Percentiles rank a stretch among this genome's conserved stretches.
Evolutionary conservation across 768 basidiomycete species (phyloP).

Genomic region (Suillus cothurnatus): DNA sequence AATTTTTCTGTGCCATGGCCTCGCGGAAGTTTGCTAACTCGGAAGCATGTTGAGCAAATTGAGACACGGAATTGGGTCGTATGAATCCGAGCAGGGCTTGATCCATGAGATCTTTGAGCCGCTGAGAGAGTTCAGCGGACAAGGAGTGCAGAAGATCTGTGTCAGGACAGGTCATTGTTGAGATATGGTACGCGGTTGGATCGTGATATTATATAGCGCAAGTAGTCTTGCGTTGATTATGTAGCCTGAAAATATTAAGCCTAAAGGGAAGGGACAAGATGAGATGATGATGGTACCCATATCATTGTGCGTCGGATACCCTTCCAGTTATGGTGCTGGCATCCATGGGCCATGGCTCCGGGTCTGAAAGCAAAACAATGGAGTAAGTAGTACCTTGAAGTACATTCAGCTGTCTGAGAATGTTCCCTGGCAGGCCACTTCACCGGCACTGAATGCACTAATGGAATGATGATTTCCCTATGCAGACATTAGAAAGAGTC

Average conservation of each 20-base stretch:
- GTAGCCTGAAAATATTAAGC: not conserved
- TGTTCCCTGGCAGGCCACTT: not conserved
- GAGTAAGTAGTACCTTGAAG: too few relatives aligned
- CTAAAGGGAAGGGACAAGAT: not conserved
- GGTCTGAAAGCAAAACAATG: too few relatives aligned
- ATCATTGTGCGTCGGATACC: not conserved
- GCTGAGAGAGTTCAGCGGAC: slow-evolving; percentile 3
- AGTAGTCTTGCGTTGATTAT: not conserved
- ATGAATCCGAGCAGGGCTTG: slow-evolving; percentile 1
- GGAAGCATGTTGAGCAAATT: not conserved
- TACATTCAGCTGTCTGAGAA: not conserved
- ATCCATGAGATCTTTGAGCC: not conserved
- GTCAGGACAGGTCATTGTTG: not conserved
- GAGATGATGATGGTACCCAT: not conserved
- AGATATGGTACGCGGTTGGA: not conserved
- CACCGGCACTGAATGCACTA: too few relatives aligned
- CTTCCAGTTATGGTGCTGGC: not conserved
- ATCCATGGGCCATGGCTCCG: too few relatives aligned
- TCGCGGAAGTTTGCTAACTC: slow-evolving; percentile 3
- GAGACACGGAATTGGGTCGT: not conserved
- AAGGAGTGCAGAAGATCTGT: not conserved
- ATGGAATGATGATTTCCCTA: not conserved
- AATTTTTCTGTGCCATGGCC: not conserved
- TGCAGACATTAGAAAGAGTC: not conserved
- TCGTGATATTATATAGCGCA: not conserved